A percentile compares a stretch with the other conserved stretches of the same genome.
Conservation (phyloP, 352 stramenopile species). For the Globisporangium carolinianum region DNA sequence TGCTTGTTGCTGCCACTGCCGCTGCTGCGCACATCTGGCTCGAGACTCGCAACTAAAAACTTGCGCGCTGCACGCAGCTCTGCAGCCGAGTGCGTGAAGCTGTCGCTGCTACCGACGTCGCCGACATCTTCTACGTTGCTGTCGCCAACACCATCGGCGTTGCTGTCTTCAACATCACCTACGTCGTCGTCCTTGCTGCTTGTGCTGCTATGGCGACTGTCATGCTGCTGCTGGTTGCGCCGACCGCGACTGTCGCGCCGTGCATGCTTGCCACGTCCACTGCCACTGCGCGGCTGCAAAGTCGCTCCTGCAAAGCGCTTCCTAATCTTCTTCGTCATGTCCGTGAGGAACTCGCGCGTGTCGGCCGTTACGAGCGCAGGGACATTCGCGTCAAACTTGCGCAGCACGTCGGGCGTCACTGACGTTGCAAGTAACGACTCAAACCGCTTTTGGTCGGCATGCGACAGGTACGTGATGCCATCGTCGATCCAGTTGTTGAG, state of each 20-base stretch:
- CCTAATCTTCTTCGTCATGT: constrained; percentile 21
- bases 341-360: constrained; percentile 33
- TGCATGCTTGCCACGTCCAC: background rate
- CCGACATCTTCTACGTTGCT: background rate
- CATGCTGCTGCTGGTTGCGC: constrained; percentile 1
- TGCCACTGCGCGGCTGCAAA: background rate
- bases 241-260: background rate
- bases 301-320: constrained; percentile 8
- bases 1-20: constrained; percentile 3
- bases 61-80: constrained; percentile 22
- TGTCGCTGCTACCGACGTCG: background rate
- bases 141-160: background rate
- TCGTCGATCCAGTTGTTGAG: constrained; percentile 72
- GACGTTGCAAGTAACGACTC: constrained; percentile 18
- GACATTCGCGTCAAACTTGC: constrained; percentile 25
- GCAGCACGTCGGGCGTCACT: constrained; percentile 25
- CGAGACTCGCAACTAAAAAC: constrained; percentile 29
- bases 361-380: constrained; percentile 31
- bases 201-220: background rate
- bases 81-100: background rate
- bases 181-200: background rate
- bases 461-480: constrained; percentile 64
- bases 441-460: constrained; percentile 35
- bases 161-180: background rate
- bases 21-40: background rate